Evolutionary conservation across 202 grass and related monocot species (phyloP).

Genomic region (Bolboschoenoplectus hybrid): DNA sequence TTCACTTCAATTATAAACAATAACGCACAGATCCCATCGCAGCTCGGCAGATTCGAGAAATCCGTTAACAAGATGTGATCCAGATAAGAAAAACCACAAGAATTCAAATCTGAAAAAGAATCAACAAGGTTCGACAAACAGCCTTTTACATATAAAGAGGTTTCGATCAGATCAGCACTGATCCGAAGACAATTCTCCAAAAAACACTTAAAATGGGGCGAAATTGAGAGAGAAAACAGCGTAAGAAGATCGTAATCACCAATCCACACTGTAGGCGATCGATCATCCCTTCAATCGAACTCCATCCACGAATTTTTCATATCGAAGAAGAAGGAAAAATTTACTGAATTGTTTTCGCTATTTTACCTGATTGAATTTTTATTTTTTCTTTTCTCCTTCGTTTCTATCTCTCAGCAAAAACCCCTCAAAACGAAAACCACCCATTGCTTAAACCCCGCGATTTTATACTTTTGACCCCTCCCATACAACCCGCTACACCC

Average conservation of each 20-base stretch:
- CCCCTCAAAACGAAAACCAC: conserved; percentile 28
- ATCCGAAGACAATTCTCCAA: conserved; percentile 16
- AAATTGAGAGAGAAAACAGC: conserved; percentile 32
- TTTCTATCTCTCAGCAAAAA: conserved; percentile 38
- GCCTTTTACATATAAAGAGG: not conserved
- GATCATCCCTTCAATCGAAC: not conserved
- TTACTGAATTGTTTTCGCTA: not conserved
- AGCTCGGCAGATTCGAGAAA: conserved; percentile 1
- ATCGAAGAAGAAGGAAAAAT: not conserved
- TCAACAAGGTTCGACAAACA: not conserved
- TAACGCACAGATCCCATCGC: conserved; percentile 9
- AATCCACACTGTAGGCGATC: not conserved
- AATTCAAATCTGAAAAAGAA: conserved; percentile 16
- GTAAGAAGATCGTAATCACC: conserved; percentile 8
- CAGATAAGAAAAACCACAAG: conserved; percentile 1
- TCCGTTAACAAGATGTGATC: conserved; percentile 7
- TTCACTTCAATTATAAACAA: not conserved
- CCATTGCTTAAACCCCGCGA: conserved; percentile 37
- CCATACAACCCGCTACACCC: conserved; percentile 20
- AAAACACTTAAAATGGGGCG: not conserved
- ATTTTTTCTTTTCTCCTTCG: conserved; percentile 4
- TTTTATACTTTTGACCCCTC: conserved; percentile 37
- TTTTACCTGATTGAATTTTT: conserved; percentile 31
- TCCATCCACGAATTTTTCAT: not conserved
- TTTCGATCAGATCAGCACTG: conserved; percentile 31